Evolutionary conservation across 768 basidiomycete species (phyloP), one percentile per base, ranked within the genome.

Genomic region (Imleria badia): DNA sequence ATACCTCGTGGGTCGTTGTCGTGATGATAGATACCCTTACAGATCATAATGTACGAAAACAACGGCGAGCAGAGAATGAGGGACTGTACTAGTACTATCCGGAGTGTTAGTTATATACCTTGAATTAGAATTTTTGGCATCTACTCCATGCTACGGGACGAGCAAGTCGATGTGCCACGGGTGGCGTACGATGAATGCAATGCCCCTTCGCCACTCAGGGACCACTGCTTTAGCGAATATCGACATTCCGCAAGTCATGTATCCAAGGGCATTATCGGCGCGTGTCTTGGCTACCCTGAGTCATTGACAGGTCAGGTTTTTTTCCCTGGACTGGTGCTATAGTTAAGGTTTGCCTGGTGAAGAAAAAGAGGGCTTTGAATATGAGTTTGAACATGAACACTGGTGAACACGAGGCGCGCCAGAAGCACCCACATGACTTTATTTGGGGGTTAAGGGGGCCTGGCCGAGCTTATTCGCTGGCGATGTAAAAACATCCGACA

Each of bases 101-200:
- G 67, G 70, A 69, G 51, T 67, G 60, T 65, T 71, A 62, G 59
- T 64, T 66, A 54, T 69, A 69, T 69, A 71, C 69, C 70, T 68
- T 59, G 67, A 70, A 69, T 50, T 71, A 71, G 67, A 68, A 64
- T 61, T 71, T 68, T 67, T 71, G 67, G 52, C 55, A 54, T 51
- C 30, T 41, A 14, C 48, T 31, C 11, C 22, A n/a, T 31, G 14
- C 17, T 51, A 44, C 5, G 48, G 20, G 51, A 36, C 39, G 45
- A 40, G 42, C 29, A 17, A 57, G 46, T 23, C 12, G 31, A 11
- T 35, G 20, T 53, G 51, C 26, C 45, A 39, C 20, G 36, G 20
- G 62, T 61, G 66, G 59, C 57, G 60, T 39, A 35, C n/a, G 30
- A 54, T 48, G 49, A 63, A 52, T 48, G 10, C 9, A 43, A 35